A percentile compares a stretch with the other conserved stretches of the same genome.
phyloP scores from a whole-genome alignment of 2,329 filamentous ascomycete genomes.

The Fusarium sp. region DNA sequence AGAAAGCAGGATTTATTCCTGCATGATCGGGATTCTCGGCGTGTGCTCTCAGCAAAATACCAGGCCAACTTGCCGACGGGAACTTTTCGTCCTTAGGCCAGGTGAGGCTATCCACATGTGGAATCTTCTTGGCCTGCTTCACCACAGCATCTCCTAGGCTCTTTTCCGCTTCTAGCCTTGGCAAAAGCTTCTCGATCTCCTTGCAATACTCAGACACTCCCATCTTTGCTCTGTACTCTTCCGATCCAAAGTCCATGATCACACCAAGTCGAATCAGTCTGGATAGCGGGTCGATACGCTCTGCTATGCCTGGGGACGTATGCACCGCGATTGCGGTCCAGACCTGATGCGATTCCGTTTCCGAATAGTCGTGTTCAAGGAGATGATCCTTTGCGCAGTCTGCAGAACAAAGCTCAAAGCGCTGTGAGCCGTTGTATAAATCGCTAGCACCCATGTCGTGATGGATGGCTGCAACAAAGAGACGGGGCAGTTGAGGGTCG shows the following conservation, averaged over 20 bases:
- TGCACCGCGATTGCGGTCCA: conserved; percentile 52
- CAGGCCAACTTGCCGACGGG: conserved; percentile 45
- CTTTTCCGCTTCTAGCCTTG: conserved; percentile 41
- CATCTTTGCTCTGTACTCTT: conserved; percentile 11
- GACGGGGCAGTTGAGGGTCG: conserved; percentile 22
- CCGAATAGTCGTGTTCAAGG: conserved; percentile 35
- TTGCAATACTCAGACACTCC: conserved; percentile 10
- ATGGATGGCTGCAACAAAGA: conserved; percentile 50
- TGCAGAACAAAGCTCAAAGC: conserved; percentile 50
- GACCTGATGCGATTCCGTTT: conserved; percentile 42
- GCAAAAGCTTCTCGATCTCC: conserved; percentile 39
- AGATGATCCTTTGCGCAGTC: conserved; percentile 46
- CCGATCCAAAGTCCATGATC: conserved; percentile 45
- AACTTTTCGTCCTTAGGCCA: conserved; percentile 43
- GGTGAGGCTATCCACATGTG: conserved; percentile 37
- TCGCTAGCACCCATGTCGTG: conserved; percentile 50
- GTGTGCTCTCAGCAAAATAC: conserved; percentile 45
- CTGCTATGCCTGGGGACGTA: conserved; percentile 49
- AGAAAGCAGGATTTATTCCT: conserved; percentile 46
- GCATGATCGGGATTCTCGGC: conserved; percentile 42
- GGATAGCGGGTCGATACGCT: conserved; percentile 48
- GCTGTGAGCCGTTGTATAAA: conserved; percentile 44
- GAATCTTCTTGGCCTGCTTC: conserved; percentile 37
- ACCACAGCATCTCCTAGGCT: conserved; percentile 43
- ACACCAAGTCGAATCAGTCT: conserved; percentile 47